Base-by-base conservation (phyloP, 768 basidiomycete species). In the Lactifluus pinguis region DNA sequence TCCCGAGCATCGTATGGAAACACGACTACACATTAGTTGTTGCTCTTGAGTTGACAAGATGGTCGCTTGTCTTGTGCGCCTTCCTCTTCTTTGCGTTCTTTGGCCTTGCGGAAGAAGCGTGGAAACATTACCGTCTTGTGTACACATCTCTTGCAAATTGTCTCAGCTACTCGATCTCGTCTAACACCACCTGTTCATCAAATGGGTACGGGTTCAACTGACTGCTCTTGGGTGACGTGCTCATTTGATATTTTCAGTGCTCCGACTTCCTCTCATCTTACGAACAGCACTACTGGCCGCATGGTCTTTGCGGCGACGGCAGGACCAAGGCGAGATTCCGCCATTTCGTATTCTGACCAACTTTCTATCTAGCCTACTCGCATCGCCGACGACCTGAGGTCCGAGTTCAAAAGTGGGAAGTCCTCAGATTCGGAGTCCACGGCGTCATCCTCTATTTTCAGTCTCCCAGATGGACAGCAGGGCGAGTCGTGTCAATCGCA, bases 81-180 rank as follows among this genome's bases (percentile, higher is more conserved):
- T 69, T 77, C 44, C 14, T 79, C 5, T 80, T 82, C 66, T 75
- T 83, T 59, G 69, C 59, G 0, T 83, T 83, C 73, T 83, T 84
- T 59, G 78, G 81, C 0, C 80, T 83, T 57, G 78, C 80, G 4
- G 68, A 72, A 45, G 81, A 83, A 55, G 80, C 77, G n/a, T 68
- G 73, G 49, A 68, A 59, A 38, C 73, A 77, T 56, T 80, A 82
- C 63, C 52, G 57, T 32, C 53, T 60, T 17, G 67, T 61, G 2
- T 68, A 66, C 59, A 68, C 65, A 14, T 63, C 69, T 2, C 53
- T 72, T 48, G 66, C 67, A 62, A 69, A 68, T 61, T 59, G 67
- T 21, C 61, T 73, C 54, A 70, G 73, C 42, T 9, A 34, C 32
- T 30, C 60, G 53, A 41, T 3, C 17, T 61, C 45, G 29, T 39